Evolutionary conservation across 257 asterid species (phyloP).

Genomic region (Rhazya stricta): DNA sequence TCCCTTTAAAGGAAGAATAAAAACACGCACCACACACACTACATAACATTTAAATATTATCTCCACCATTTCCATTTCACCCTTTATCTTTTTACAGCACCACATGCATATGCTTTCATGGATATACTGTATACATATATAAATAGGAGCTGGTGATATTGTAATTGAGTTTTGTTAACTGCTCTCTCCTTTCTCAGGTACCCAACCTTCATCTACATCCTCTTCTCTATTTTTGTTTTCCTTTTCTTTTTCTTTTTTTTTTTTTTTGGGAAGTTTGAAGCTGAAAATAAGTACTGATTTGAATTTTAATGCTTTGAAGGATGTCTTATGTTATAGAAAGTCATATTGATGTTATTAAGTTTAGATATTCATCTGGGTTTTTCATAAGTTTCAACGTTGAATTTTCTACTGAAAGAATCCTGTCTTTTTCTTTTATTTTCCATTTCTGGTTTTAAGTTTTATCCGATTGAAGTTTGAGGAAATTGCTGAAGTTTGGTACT

Average conservation of each 20-base stretch:
- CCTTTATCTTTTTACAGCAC: not conserved
- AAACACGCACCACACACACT: not conserved
- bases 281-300: not conserved
- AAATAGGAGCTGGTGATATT: conserved; percentile 8
- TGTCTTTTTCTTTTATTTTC: not conserved
- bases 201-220: not conserved
- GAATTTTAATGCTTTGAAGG: not conserved
- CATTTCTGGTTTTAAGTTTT: not conserved
- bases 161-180: conserved; percentile 7
- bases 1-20: not conserved
- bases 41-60: not conserved
- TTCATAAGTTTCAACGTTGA: not conserved
- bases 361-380: not conserved
- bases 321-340: not conserved
- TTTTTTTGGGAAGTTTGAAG: not conserved
- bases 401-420: not conserved
- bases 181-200: conserved; percentile 21
- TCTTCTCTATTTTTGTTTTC: not conserved
- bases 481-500: conserved; percentile 6
- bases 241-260: not conserved
- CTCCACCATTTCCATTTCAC: not conserved
- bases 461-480: not conserved
- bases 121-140: not conserved
- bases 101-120: not conserved
- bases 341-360: not conserved